phyloP scores from a whole-genome alignment of 2,329 filamentous ascomycete genomes.

The Diaporthe velutina region DNA sequence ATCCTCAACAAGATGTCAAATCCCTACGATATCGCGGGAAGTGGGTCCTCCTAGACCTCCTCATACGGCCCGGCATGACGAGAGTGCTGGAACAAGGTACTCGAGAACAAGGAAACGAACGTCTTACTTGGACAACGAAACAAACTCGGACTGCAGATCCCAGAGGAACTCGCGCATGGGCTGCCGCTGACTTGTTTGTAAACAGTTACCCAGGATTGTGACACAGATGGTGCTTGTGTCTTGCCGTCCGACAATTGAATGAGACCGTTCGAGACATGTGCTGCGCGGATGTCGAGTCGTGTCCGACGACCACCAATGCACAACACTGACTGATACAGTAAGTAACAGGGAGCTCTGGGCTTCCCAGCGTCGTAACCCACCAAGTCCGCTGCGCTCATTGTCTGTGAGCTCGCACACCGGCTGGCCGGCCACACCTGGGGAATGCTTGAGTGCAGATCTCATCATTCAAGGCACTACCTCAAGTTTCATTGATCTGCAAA shows the following conservation, averaged over 20 bases:
- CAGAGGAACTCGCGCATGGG: not conserved
- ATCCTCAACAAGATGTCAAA: not conserved
- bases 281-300: conserved; percentile 17
- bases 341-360: not conserved
- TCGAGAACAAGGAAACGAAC: conserved; percentile 6
- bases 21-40: conserved; percentile 4
- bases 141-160: not conserved
- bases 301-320: not conserved
- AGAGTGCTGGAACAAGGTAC: not conserved
- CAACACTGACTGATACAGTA: conserved; percentile 16
- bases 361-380: not conserved
- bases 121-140: not conserved
- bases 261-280: conserved; percentile 21
- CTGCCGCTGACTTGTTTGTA: conserved; percentile 9
- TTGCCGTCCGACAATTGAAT: conserved; percentile 21
- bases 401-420: not conserved
- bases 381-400: not conserved
- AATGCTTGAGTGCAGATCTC: not conserved
- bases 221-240: conserved; percentile 11
- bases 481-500: conserved; percentile 17
- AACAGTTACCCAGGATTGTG: conserved; percentile 13
- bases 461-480: not conserved
- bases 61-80: not conserved
- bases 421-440: not conserved
- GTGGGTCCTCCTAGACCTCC: conserved; percentile 2